phyloP scores from a whole-genome alignment of 345 rosid genomes.

The Eucalyptus shirleyi region DNA sequence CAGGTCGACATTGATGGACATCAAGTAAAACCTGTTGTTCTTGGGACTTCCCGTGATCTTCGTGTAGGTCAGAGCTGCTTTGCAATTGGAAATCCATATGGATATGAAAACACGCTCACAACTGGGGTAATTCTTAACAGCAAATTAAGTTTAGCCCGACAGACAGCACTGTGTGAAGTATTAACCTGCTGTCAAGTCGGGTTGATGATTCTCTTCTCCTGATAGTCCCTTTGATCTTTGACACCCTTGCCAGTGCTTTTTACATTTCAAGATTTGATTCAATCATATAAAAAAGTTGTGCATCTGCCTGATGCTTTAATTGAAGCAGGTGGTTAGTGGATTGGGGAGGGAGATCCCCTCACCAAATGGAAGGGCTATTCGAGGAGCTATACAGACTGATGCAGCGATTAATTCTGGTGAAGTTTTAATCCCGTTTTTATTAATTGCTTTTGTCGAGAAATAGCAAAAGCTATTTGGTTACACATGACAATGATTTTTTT shows the following conservation, averaged over 20 bases:
- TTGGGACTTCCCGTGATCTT: slow-evolving; percentile 61
- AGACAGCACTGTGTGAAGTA: not conserved
- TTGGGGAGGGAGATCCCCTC: slow-evolving; percentile 84
- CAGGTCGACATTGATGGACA: slow-evolving; percentile 66
- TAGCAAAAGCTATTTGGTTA: not conserved
- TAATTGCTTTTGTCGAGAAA: not conserved
- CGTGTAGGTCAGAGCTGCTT: slow-evolving; percentile 81
- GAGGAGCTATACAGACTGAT: slow-evolving; percentile 86
- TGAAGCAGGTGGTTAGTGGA: slow-evolving; percentile 74
- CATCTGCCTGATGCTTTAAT: not conserved
- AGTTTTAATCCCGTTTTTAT: not conserved
- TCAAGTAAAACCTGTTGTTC: slow-evolving; percentile 52
- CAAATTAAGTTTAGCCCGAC: not conserved
- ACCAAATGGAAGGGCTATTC: slow-evolving; percentile 69
- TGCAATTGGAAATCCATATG: slow-evolving; percentile 87
- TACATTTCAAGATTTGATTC: not conserved
- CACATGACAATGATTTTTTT: not conserved
- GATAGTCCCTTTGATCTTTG: not conserved
- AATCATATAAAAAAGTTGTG: not conserved
- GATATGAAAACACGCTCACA: slow-evolving; percentile 88
- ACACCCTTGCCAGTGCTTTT: not conserved
- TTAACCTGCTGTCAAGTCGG: not conserved
- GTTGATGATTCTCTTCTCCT: not conserved
- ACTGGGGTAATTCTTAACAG: slow-evolving; percentile 51
- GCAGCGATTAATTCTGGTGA: slow-evolving; percentile 77